Evolutionary conservation across 108 stramenopile genomes (phyloP).

Genomic region (Conticribra guillardii): DNA sequence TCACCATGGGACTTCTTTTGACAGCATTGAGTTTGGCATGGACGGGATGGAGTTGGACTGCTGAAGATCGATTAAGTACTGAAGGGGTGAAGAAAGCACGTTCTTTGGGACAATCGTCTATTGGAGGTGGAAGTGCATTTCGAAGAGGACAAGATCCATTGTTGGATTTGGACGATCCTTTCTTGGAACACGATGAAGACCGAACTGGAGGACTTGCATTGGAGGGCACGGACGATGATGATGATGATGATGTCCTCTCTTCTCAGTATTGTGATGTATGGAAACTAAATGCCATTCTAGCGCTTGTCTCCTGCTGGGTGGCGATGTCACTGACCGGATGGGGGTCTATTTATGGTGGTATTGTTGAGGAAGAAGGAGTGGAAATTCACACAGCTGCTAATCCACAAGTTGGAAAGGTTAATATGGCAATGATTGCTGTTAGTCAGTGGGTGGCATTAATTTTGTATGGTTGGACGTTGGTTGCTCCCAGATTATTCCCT

Average conservation of each 20-base stretch:
- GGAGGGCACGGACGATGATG: slow-evolving; percentile 22
- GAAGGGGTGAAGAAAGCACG: slow-evolving; percentile 55
- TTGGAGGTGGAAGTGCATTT: slow-evolving; percentile 29
- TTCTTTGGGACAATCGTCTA: slow-evolving; percentile 14
- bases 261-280: slow-evolving; percentile 55
- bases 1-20: slow-evolving; percentile 74
- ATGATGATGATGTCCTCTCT: slow-evolving; percentile 29
- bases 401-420: slow-evolving; percentile 80
- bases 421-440: slow-evolving; percentile 90
- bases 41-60: slow-evolving; percentile 77
- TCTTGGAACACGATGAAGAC: slow-evolving; percentile 68
- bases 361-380: slow-evolving; percentile 38
- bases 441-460: slow-evolving; percentile 88
- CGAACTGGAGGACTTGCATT: slow-evolving; percentile 70
- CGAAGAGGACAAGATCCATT: slow-evolving; percentile 44
- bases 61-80: slow-evolving; percentile 52
- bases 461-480: slow-evolving; percentile 89
- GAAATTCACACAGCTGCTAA: slow-evolving; percentile 73
- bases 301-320: slow-evolving; percentile 80
- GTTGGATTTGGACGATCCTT: slow-evolving; percentile 77
- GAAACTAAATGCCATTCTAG: slow-evolving; percentile 91
- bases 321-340: slow-evolving; percentile 95
- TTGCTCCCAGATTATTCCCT: slow-evolving; percentile 88
- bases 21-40: slow-evolving; percentile 84
- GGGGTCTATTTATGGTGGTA: slow-evolving; percentile 66